Base-by-base conservation (phyloP, 2,329 filamentous ascomycete species). In the Cladosporium sp. region DNA sequence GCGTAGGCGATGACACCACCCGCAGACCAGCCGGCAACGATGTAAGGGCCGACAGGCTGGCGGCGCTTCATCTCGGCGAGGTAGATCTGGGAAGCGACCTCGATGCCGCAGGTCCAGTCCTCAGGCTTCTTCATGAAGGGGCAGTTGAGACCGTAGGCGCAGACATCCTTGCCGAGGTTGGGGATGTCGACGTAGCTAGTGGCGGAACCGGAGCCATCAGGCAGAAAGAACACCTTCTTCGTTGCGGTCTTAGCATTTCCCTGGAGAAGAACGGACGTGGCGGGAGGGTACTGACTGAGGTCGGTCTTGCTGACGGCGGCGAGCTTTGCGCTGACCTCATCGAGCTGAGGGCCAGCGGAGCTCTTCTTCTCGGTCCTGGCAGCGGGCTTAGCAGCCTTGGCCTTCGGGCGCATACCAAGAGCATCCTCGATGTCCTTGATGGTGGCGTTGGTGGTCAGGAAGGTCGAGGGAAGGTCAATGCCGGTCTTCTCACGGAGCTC, bases 61-160 rank as follows among this genome's bases (percentile, higher is more conserved):
- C 85, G 83, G 4, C 82, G 79, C 68, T 82, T 84, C 68, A 89
- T 86, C 69, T 89, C 85, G 4, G 76, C 72, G 37, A 87, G 78
- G 68, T 84, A 87, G 64, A 84, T 78, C 58, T 77, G 70, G 5
- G 83, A 80, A 65, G 85, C 81, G 22, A 82, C 81, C 61, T 83
- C 79, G 50, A 87, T 80, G 54, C 82, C 82, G 61, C 82, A 84
- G 28, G 76, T 77, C 70, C 79, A 86, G 61, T 84, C 78, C 54
- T 83, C 77, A 0, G 84, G 84, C 1, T 76, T 80, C 71, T 82
- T 85, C 81, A 86, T 83, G 72, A 83, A 87, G 4, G 84, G 84
- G 45, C 82, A 87, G 68, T 86, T 86, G 59, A 87, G 68, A 50
- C 76, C 76, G 59, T 73, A 78, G 9, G 77, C 74, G 45, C 71